Evolutionary conservation across 345 rosid species (phyloP).

Genomic region (Heritiera fomes): DNA sequence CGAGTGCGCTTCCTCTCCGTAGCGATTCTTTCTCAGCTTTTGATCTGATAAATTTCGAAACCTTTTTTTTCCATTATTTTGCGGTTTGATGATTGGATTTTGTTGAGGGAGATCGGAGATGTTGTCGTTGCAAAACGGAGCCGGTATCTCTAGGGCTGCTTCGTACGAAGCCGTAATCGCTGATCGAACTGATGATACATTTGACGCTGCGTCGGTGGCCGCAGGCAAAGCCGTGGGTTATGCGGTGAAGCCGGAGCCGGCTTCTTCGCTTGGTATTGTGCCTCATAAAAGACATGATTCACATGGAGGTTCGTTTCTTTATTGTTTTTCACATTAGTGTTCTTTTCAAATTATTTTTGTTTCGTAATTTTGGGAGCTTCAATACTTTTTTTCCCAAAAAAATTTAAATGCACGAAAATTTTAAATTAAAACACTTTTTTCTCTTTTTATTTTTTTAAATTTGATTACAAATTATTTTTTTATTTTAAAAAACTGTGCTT

Average conservation of each 20-base stretch:
- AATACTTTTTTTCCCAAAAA: neutral
- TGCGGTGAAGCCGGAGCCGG: slow-evolving; percentile 51
- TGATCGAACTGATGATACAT: slow-evolving; percentile 47
- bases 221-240: neutral
- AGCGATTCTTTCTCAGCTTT: neutral
- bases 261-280: slow-evolving; percentile 51
- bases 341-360: neutral
- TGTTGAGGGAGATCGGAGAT: slow-evolving; percentile 31
- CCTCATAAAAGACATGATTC: slow-evolving; percentile 45
- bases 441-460: neutral
- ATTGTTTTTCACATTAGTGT: neutral
- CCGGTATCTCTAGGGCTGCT: slow-evolving; percentile 40
- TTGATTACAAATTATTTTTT: neutral
- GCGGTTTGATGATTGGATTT: slow-evolving; percentile 24
- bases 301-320: slow-evolving; percentile 36
- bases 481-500: neutral
- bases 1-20: slow-evolving; percentile 19
- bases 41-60: slow-evolving; percentile 25
- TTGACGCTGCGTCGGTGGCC: neutral
- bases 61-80: slow-evolving; percentile 9
- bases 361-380: neutral
- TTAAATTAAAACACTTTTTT: neutral
- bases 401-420: neutral
- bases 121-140: slow-evolving; percentile 61
- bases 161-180: slow-evolving; percentile 19